Conservation (phyloP, 2,329 filamentous ascomycete species). For the Passalora sequoiae region DNA sequence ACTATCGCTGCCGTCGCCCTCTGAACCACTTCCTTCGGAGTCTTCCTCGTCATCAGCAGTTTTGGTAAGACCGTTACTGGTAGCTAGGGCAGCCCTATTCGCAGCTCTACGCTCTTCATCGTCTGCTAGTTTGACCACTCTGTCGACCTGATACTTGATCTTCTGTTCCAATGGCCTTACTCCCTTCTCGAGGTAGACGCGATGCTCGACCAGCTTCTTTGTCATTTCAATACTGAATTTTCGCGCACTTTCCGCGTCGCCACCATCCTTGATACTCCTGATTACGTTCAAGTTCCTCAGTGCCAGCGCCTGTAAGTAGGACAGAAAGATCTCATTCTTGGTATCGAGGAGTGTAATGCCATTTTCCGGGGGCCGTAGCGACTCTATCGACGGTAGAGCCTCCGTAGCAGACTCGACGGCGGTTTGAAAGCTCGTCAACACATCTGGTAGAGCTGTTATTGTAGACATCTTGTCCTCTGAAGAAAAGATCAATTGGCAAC, state of each 20-base stretch:
- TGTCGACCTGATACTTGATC: slow-evolving; percentile 92
- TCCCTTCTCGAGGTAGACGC: slow-evolving; percentile 90
- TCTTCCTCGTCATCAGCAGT: slow-evolving; percentile 28
- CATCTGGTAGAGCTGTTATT: slow-evolving; percentile 37
- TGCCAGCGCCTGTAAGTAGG: slow-evolving; percentile 90
- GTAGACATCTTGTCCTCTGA: slow-evolving; percentile 27
- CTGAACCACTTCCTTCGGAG: slow-evolving; percentile 30
- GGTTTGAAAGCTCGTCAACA: slow-evolving; percentile 46
- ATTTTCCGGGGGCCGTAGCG: slow-evolving; percentile 67
- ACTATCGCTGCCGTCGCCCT: slow-evolving; percentile 38
- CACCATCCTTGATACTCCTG: slow-evolving; percentile 33
- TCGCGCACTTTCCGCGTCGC: slow-evolving; percentile 34
- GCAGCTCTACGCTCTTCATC: slow-evolving; percentile 54
- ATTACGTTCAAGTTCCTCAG: slow-evolving; percentile 54
- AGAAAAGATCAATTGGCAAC: background rate
- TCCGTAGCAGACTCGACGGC: slow-evolving; percentile 59
- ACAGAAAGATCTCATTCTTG: slow-evolving; percentile 95
- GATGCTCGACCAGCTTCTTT: slow-evolving; percentile 80
- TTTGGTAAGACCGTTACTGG: slow-evolving; percentile 18
- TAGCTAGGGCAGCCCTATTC: slow-evolving; percentile 33
- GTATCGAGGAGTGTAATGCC: slow-evolving; percentile 92
- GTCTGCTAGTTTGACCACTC: slow-evolving; percentile 82
- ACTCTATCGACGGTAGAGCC: slow-evolving; percentile 51
- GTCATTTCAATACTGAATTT: slow-evolving; percentile 63
- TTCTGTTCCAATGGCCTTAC: slow-evolving; percentile 84